phyloP scores from a whole-genome alignment of 768 basidiomycete genomes.

The Agaricus subrufescens region DNA sequence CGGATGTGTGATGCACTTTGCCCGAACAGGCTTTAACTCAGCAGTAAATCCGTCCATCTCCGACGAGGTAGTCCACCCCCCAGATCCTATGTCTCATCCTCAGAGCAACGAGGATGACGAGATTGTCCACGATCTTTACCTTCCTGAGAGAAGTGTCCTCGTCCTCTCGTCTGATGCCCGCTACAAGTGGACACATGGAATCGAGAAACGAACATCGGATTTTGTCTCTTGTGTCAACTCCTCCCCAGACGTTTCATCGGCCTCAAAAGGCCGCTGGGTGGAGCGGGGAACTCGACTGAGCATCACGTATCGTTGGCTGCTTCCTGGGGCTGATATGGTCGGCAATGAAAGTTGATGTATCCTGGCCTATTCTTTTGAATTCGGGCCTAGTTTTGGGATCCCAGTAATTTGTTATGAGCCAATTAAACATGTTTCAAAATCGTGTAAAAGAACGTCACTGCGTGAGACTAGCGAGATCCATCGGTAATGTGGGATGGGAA shows the following conservation, averaged over 20 bases:
- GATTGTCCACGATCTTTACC: conserved; percentile 49
- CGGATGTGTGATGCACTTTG: conserved; percentile 79
- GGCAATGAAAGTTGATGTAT: conserved; percentile 23
- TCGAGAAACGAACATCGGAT: conserved; percentile 59
- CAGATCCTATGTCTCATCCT: too few species aligned
- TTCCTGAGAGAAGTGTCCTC: conserved; percentile 73
- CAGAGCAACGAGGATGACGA: conserved; percentile 9
- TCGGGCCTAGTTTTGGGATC: too few species aligned
- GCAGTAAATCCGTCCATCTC: neutral
- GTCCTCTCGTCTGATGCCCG: conserved; percentile 79
- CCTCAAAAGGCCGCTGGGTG: conserved; percentile 31
- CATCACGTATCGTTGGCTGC: conserved; percentile 83
- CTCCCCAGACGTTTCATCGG: neutral
- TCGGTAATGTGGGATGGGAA: too few species aligned
- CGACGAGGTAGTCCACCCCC: neutral
- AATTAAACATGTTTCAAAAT: too few species aligned
- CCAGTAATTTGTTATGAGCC: too few species aligned
- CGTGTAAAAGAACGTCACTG: too few species aligned
- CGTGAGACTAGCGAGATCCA: too few species aligned
- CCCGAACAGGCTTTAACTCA: conserved; percentile 17
- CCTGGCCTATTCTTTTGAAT: neutral
- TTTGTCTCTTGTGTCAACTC: conserved; percentile 35
- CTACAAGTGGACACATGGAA: conserved; percentile 88
- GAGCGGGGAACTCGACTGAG: conserved; percentile 61
- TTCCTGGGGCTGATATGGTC: conserved; percentile 82